Conservation (phyloP, 257 asterid species). For the Thymus quinquecostatus region DNA sequence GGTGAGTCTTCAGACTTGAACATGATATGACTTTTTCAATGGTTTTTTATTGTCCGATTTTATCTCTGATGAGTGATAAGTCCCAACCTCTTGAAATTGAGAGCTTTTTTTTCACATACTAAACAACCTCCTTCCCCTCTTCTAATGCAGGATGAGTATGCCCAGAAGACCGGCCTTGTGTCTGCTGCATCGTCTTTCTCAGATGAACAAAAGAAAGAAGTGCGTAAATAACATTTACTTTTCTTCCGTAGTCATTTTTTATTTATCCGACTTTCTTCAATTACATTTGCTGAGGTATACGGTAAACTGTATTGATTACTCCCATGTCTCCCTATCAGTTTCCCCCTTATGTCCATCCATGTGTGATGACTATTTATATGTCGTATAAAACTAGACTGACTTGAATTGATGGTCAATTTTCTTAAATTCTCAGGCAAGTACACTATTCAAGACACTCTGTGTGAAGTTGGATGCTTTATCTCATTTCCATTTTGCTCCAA, state of each 20-base stretch:
- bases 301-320: background rate
- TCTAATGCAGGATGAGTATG: constrained; percentile 82
- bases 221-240: constrained; percentile 37
- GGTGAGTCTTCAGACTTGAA: constrained; percentile 49
- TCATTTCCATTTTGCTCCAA: constrained; percentile 97
- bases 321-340: background rate
- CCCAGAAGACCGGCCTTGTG: constrained; percentile 90
- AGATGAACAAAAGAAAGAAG: constrained; percentile 95
- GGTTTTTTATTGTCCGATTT: background rate
- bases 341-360: background rate
- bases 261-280: constrained; percentile 2
- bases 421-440: constrained; percentile 56
- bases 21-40: background rate
- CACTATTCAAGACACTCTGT: constrained; percentile 86
- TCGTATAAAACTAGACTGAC: background rate
- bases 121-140: constrained; percentile 7
- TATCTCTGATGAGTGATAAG: background rate
- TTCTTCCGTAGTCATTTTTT: constrained; percentile 21
- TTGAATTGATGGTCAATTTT: constrained; percentile 19
- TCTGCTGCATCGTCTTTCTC: constrained; percentile 72
- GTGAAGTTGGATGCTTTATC: constrained; percentile 92
- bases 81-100: constrained; percentile 9
- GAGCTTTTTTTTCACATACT: constrained; percentile 6
- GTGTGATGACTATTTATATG: background rate
- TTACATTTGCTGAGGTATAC: background rate